Evolutionary conservation across 169 alveolate genomes (phyloP).

Genomic region (Plasmodium gonderi): DNA sequence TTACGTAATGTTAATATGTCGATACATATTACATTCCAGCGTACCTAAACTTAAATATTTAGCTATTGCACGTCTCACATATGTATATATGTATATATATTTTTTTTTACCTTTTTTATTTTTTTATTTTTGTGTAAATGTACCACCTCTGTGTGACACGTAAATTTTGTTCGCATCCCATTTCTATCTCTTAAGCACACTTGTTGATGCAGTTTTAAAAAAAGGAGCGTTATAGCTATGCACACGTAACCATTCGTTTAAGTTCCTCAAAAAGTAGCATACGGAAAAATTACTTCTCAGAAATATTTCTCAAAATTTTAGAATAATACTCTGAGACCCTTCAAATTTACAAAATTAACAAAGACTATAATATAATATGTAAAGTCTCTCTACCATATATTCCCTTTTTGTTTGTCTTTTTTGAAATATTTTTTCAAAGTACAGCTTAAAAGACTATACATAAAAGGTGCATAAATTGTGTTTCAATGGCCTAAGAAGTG

Average conservation of each 20-base stretch:
- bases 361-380: not conserved
- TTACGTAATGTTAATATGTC: no score
- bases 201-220: no score
- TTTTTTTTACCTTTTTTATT: no score
- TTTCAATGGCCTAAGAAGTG: not conserved
- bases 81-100: no score
- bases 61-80: no score
- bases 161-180: no score
- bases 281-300: not conserved
- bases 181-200: no score
- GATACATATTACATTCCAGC: no score
- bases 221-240: not conserved
- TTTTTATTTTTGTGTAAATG: no score
- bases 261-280: not conserved
- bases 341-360: not conserved
- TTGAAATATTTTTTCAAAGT: not conserved
- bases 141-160: no score
- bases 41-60: no score
- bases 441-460: not conserved
- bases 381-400: no score
- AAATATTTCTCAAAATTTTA: not conserved
- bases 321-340: not conserved
- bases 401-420: not conserved
- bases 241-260: not conserved
- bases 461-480: not conserved